phyloP scores from a whole-genome alignment of 805 yeast species.

The Yarrowia sp. region DNA sequence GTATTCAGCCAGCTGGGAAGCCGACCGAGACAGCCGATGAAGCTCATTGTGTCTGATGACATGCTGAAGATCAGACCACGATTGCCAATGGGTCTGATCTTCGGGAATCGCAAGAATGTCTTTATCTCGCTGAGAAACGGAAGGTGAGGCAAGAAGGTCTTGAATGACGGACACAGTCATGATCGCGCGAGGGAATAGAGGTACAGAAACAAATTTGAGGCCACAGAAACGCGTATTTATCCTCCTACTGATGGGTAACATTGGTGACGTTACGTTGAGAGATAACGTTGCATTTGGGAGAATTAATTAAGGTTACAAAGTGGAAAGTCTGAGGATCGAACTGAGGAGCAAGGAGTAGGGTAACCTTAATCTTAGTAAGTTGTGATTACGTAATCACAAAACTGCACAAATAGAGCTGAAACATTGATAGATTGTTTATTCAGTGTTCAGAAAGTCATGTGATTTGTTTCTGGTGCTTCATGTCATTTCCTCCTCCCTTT shows the following conservation, averaged over 20 bases:
- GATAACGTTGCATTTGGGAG: slow-evolving; percentile 12
- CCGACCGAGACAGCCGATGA: slow-evolving; percentile 17
- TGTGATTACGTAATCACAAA: too few relatives aligned
- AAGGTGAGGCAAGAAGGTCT: slow-evolving; percentile 5
- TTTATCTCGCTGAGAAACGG: slow-evolving; percentile 24
- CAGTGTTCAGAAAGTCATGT: too few relatives aligned
- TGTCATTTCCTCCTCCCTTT: background rate
- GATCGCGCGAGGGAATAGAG: too few relatives aligned
- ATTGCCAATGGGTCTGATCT: slow-evolving; percentile 3
- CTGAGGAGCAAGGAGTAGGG: slow-evolving; percentile 63
- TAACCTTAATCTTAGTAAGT: too few relatives aligned
- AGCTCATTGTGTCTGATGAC: slow-evolving; percentile 27
- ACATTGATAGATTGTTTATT: too few relatives aligned
- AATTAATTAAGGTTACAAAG: background rate
- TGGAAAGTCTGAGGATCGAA: slow-evolving; percentile 70
- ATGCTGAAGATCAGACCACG: slow-evolving; percentile 22
- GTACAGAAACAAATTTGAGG: background rate
- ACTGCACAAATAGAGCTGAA: too few relatives aligned
- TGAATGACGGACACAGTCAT: slow-evolving; percentile 17
- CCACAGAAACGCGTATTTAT: background rate
- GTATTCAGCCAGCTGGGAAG: slow-evolving; percentile 26
- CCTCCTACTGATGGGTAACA: background rate
- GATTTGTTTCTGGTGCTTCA: too few relatives aligned
- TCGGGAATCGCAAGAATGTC: slow-evolving; percentile 25
- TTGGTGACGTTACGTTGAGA: background rate